A percentile compares a stretch with the other conserved stretches of the same genome.
Evolutionary conservation across 805 yeast genomes (phyloP).

Genomic region (Brettanomyces bruxellensis): DNA sequence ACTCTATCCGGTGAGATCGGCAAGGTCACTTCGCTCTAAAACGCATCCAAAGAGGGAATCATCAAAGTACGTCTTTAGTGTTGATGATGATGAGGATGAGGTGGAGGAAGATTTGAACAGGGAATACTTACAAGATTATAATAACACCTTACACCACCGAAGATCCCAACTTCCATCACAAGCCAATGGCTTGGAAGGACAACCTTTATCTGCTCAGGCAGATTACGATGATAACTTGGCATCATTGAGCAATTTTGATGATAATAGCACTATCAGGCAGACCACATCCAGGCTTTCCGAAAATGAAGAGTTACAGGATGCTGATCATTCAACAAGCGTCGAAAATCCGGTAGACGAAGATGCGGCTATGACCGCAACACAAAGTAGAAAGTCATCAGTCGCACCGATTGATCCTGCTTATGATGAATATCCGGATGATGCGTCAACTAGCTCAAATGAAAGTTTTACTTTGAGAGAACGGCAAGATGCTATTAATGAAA

Average conservation of each 20-base stretch:
- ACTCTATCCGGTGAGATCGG: slow-evolving; percentile 4
- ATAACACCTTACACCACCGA: slow-evolving; percentile 53
- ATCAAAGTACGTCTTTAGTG: slow-evolving; percentile 48
- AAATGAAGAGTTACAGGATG: neutral
- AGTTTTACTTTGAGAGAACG: slow-evolving; percentile 84
- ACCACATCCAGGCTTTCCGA: slow-evolving; percentile 6
- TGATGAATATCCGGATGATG: slow-evolving; percentile 27
- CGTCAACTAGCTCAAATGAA: slow-evolving; percentile 47
- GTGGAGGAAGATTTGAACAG: slow-evolving; percentile 49
- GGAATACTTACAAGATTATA: slow-evolving; percentile 63
- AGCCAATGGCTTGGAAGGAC: neutral
- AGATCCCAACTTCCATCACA: slow-evolving; percentile 17
- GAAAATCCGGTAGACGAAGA: neutral
- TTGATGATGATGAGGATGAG: slow-evolving; percentile 76
- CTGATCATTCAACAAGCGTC: neutral
- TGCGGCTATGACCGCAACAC: neutral
- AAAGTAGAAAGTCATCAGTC: neutral
- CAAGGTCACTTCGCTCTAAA: slow-evolving; percentile 1
- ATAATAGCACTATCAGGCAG: slow-evolving; percentile 14
- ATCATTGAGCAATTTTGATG: slow-evolving; percentile 21
- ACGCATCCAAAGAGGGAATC: slow-evolving; percentile 21
- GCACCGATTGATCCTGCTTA: neutral
- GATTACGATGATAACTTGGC: slow-evolving; percentile 9
- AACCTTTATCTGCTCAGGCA: neutral
- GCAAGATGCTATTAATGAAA: slow-evolving; percentile 91